Conservation (phyloP, 345 rosid genomes). For the Excoecaria cochinchinensis region DNA sequence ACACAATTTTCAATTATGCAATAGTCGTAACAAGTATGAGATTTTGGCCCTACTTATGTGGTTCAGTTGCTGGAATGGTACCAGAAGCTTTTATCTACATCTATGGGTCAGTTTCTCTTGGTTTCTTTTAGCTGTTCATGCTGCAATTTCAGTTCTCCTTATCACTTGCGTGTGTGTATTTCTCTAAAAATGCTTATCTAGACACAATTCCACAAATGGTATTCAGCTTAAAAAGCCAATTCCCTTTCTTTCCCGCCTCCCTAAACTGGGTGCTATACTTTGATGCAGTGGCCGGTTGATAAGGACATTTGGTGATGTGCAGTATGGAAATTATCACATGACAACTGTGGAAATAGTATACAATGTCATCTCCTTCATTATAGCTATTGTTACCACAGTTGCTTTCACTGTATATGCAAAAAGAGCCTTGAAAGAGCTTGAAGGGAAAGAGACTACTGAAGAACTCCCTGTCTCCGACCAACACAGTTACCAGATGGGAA, state of each 20-base stretch:
- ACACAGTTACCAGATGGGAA: conserved; percentile 21
- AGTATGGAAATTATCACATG: conserved; percentile 29
- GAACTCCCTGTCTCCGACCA: neutral
- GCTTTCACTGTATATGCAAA: conserved; percentile 32
- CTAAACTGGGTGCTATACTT: conserved; percentile 11
- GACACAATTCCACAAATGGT: neutral
- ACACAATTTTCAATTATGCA: conserved; percentile 95
- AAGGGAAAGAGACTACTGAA: conserved; percentile 13
- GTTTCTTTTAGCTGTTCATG: neutral
- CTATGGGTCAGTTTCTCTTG: conserved; percentile 55
- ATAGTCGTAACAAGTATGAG: conserved; percentile 77
- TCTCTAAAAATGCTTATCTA: no score
- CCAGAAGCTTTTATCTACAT: conserved; percentile 97
- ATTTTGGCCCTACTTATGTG: conserved; percentile 89
- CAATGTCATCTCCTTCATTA: conserved; percentile 25
- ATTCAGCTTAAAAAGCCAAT: neutral
- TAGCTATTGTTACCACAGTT: conserved; percentile 19
- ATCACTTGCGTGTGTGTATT: neutral
- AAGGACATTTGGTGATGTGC: conserved; percentile 25
- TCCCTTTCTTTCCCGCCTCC: neutral
- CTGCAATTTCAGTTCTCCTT: neutral
- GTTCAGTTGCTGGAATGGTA: conserved; percentile 91
- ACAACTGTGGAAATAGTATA: conserved; percentile 28
- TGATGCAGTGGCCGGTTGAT: conserved; percentile 52
- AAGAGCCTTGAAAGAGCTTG: conserved; percentile 32